These are phyloP conservation scores for Blastobotrys aristatus DNA, from an alignment of 1,139 yeast species.

Conservation along the genomic window DNA sequence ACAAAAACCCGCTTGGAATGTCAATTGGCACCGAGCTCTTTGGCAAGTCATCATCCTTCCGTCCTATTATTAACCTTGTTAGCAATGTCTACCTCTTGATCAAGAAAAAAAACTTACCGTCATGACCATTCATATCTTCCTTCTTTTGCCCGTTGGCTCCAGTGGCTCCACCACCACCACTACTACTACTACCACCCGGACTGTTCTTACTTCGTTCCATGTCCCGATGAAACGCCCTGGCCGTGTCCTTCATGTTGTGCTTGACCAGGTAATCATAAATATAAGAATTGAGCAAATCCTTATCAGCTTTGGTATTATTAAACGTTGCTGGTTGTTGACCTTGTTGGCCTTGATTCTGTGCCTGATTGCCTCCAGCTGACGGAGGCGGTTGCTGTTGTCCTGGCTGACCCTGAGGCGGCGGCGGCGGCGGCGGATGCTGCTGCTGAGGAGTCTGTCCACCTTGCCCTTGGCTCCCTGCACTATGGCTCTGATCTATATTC, in stretches of 20 bases:
- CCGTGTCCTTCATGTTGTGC: conserved; percentile 65
- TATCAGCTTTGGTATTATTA: conserved; percentile 27
- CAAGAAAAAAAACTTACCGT: no score
- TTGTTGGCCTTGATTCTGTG: conserved; percentile 2
- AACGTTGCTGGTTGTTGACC: neutral
- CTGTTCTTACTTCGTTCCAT: conserved; percentile 44
- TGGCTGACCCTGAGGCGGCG: neutral
- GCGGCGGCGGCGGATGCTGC: neutral
- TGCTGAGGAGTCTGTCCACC: neutral
- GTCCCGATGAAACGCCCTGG: conserved; percentile 66
- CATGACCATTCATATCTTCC: conserved; percentile 54
- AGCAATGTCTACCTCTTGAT: no score
- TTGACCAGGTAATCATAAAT: conserved; percentile 82
- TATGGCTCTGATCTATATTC: neutral
- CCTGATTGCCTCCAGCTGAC: neutral
- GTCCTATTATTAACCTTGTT: neutral
- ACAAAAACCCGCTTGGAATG: conserved; percentile 81
- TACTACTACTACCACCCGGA: conserved; percentile 4
- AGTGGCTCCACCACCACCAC: no score
- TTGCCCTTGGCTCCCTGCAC: neutral
- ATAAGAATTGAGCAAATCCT: conserved; percentile 73
- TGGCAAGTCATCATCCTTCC: conserved; percentile 21
- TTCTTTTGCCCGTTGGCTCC: no score
- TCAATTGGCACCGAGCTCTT: conserved; percentile 37
- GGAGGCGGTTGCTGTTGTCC: neutral